Base-by-base conservation (phyloP, 169 alveolate genomes). In the Cytauxzoon felis region DNA sequence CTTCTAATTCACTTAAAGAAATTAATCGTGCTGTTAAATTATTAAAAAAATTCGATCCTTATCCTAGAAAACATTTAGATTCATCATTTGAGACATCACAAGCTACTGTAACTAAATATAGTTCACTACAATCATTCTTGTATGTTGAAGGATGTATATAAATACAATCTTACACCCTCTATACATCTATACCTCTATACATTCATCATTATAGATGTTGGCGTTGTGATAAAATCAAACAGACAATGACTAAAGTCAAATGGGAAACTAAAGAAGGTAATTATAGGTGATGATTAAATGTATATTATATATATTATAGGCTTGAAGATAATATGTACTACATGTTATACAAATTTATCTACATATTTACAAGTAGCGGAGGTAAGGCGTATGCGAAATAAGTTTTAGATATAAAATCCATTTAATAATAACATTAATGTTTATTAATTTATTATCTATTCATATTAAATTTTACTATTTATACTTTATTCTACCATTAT, bases 161-260 rank as follows among this genome's bases (percentile, higher is more conserved):
- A 1, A 33, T 53, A 45, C 1, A 4, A 58, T 19, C 45, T 38
- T 38, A n/a, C 13, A n/a, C 45, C 13, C 13, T 13, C 19, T n/a
- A 38, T 13, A 38, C 13, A 38, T 38, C 45, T n/a, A n/a, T 13
- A 13, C n/a, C n/a, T n/a, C 19, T n/a, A 38, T 38, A 38, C 45
- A 38, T n/a, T 13, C 45, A 54, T 33, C 7, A n/a, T n/a, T 34
- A 8, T 45, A 84, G 91, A 65, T 84, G 91, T 38, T 84, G 91
- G 91, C 50, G 91, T 33, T 84, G 91, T 30, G 91, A 84, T 63
- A 84, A 84, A 59, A 81, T 79, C n/a, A 84, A 84, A 38, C 91
- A 84, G 43, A 79, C 91, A 13, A 79, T 79, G 72, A 81, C 83
- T 9, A 84, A 84, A 66, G 88, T 78, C 18, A 80, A 79, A 43